These are phyloP conservation scores for Skeletonema grethae DNA, from an alignment of 108 stramenopile species.

Conservation along the genomic window DNA sequence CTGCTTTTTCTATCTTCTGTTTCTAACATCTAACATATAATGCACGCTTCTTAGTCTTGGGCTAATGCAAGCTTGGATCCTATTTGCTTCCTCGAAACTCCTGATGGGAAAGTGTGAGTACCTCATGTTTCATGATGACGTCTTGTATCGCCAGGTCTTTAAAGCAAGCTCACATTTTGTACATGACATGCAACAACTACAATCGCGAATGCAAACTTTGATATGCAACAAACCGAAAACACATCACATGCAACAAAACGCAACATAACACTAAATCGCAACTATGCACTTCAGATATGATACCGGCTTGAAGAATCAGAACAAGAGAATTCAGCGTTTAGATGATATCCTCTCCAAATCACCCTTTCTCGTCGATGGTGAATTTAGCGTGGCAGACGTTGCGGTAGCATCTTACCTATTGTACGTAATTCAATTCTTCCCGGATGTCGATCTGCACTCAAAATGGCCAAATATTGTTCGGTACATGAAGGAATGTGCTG, in stretches of 20 bases:
- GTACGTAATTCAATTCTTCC: slow-evolving; percentile 90
- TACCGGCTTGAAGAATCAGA: slow-evolving; percentile 74
- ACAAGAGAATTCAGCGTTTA: slow-evolving; percentile 64
- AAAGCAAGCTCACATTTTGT: not conserved
- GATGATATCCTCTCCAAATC: slow-evolving; percentile 60
- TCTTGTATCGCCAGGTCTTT: not conserved
- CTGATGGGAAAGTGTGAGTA: slow-evolving; percentile 80
- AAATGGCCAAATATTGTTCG: slow-evolving; percentile 73
- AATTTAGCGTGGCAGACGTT: slow-evolving; percentile 82
- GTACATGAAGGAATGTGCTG: slow-evolving; percentile 83
- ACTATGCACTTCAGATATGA: slow-evolving; percentile 44
- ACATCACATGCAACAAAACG: not conserved
- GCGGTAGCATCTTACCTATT: slow-evolving; percentile 83
- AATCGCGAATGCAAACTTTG: no score
- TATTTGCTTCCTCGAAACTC: slow-evolving; percentile 88
- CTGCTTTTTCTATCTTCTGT: not conserved
- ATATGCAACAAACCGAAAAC: not conserved
- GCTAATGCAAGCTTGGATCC: slow-evolving; percentile 90
- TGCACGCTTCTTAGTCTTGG: slow-evolving; percentile 43
- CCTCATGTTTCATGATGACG: not conserved
- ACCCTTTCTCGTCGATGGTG: slow-evolving; percentile 59
- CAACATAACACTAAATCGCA: not conserved
- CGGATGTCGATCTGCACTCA: slow-evolving; percentile 54
- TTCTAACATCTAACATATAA: not conserved
- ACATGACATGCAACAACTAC: not conserved